Evolutionary conservation across 2,329 filamentous ascomycete species (phyloP).

Genomic region (Pseudofabraea citricarpa): DNA sequence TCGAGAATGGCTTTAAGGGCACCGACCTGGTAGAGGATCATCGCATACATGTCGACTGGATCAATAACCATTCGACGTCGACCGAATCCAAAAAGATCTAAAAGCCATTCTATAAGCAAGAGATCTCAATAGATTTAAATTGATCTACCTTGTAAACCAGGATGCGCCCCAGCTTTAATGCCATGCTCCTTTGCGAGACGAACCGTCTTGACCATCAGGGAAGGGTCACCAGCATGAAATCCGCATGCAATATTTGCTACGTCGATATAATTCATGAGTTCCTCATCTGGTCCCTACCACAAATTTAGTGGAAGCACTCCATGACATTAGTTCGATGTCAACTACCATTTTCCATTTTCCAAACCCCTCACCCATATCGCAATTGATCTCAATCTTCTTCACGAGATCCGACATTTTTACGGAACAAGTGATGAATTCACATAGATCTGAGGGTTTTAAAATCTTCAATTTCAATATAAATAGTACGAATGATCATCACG

Average conservation of each 20-base stretch:
- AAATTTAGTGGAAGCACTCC: too few species aligned
- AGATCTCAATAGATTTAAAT: conserved; percentile 2
- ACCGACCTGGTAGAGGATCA: conserved; percentile 6
- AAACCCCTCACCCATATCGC: conserved; percentile 48
- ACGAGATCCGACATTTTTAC: conserved; percentile 9
- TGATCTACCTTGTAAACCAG: conserved; percentile 47
- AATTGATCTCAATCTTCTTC: conserved; percentile 36
- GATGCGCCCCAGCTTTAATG: conserved; percentile 57
- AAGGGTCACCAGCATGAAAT: conserved; percentile 54
- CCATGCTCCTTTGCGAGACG: conserved; percentile 50
- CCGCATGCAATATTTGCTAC: conserved; percentile 60
- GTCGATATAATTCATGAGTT: conserved; percentile 56
- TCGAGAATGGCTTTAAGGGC: conserved; percentile 4
- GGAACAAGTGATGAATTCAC: too few species aligned
- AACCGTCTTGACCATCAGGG: conserved; percentile 60
- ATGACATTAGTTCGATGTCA: neutral
- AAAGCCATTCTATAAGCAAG: neutral
- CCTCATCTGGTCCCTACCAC: conserved; percentile 52
- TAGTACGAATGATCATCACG: too few species aligned
- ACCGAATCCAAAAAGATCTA: conserved; percentile 5
- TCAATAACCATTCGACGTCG: conserved; percentile 4
- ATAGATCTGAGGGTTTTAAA: too few species aligned
- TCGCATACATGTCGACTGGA: conserved; percentile 4
- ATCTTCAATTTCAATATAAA: too few species aligned
- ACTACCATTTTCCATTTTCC: conserved; percentile 36